Conservation (phyloP, 768 basidiomycete genomes). For the Hygrocybe coccinea region DNA sequence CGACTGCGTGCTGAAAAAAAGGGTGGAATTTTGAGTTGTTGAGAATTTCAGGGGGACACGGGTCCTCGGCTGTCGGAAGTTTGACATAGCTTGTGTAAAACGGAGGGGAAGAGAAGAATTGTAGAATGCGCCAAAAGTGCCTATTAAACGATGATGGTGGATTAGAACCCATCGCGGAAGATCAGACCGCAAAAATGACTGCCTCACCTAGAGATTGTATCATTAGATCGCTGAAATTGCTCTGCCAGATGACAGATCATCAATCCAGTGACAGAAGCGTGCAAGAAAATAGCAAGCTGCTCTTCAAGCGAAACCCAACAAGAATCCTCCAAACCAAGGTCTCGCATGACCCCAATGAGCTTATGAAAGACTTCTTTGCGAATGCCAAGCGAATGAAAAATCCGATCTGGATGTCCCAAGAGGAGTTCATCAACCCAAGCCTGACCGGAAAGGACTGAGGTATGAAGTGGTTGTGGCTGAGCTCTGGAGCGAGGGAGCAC, state of each 20-base stretch:
- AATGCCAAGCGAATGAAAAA: constrained; percentile 15
- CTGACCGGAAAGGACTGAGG: constrained; percentile 16
- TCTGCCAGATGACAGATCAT: constrained; percentile 26
- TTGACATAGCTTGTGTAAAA: constrained; percentile 17
- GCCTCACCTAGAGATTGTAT: constrained; percentile 20
- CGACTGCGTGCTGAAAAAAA: constrained; percentile 22
- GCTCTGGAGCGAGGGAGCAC: too few species aligned
- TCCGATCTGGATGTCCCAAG: constrained; percentile 17
- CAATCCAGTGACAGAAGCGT: constrained; percentile 23
- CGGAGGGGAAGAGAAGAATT: constrained; percentile 7
- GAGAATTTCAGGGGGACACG: constrained; percentile 10
- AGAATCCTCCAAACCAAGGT: background rate
- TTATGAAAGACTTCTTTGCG: constrained; percentile 12
- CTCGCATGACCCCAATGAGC: constrained; percentile 1
- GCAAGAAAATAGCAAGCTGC: constrained; percentile 27
- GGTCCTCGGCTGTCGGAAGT: constrained; percentile 6
- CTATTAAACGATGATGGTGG: constrained; percentile 5
- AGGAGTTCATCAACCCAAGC: constrained; percentile 19
- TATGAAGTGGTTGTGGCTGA: constrained; percentile 5
- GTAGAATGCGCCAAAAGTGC: constrained; percentile 3
- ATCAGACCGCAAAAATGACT: background rate
- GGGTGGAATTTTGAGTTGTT: constrained; percentile 23
- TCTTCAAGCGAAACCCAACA: constrained; percentile 13
- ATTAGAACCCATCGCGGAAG: too few species aligned
- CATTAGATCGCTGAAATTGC: constrained; percentile 25